Conservation (phyloP, 2,329 filamentous ascomycete species). For the Paradendryphiella salina region DNA sequence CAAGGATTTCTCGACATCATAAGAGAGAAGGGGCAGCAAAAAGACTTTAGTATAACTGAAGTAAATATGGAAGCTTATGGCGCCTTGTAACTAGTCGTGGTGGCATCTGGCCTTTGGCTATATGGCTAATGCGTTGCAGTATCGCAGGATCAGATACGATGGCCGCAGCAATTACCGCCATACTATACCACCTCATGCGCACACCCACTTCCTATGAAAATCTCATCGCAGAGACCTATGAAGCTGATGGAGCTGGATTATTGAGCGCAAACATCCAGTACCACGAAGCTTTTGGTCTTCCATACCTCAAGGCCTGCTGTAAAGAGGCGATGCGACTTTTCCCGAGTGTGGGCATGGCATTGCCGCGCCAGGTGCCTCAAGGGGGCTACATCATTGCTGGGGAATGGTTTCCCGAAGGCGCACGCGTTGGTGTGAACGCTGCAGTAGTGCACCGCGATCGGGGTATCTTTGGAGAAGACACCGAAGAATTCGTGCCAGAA, state of each 20-base stretch:
- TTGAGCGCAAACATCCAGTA: conserved; percentile 44
- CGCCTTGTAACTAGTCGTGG: conserved; percentile 32
- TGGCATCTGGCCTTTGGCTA: conserved; percentile 53
- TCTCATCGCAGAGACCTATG: conserved; percentile 65
- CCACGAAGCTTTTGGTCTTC: conserved; percentile 66
- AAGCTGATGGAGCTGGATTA: conserved; percentile 54
- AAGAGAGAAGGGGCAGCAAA: neutral
- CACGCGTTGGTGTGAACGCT: conserved; percentile 71
- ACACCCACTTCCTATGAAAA: conserved; percentile 58
- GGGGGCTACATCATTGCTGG: conserved; percentile 66
- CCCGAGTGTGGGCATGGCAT: conserved; percentile 69
- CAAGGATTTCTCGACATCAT: neutral
- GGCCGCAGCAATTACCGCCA: conserved; percentile 67
- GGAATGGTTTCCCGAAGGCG: conserved; percentile 64
- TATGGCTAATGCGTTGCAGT: neutral
- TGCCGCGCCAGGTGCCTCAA: conserved; percentile 71
- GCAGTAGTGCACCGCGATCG: conserved; percentile 71
- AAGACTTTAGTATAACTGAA: conserved; percentile 2
- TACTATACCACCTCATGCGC: conserved; percentile 73
- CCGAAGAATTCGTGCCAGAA: conserved; percentile 67
- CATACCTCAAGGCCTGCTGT: conserved; percentile 74
- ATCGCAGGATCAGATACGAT: conserved; percentile 57
- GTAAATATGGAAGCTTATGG: conserved; percentile 7
- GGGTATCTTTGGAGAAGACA: conserved; percentile 68
- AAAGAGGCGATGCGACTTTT: conserved; percentile 77